Evolutionary conservation across 352 stramenopile species (phyloP), one percentile per base, ranked within the genome.

Genomic region (Globisporangium nagaii): DNA sequence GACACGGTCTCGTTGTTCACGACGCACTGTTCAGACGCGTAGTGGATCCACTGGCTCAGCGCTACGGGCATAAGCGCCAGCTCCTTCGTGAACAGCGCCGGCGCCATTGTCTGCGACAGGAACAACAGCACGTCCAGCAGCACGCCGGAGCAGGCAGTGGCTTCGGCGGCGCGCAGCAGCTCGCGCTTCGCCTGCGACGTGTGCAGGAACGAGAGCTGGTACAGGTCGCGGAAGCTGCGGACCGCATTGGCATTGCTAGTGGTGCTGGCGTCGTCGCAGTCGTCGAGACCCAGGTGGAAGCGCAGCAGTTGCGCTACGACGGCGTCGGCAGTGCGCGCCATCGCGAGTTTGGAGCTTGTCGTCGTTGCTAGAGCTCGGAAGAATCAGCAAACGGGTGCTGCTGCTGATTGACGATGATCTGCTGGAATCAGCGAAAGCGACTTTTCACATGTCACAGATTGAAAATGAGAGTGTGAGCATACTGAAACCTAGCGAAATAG

Each of bases 251-350:
- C 36, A 22, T 15, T 41, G 17, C 6, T 31, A 5, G 20, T 37
- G 19, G 45, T 32, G 9, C 6, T 22, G 5, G 31, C 11, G 20
- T 36, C 15, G 13, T 41, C 15, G n/a, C 59, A 58, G 35, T 71
- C 58, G 20, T 73, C 65, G 8, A 96, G 81, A 4, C 79, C 90
- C 19, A 93, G 66, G 22, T 87, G 94, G 63, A 96, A 75, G 82
- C 83, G 47, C 86, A 98, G 65, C 35, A 97, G 70, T 71, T 91
- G 60, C 68, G 74, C 60, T 32, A 81, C 65, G 40, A 71, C 57
- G 32, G 91, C 63, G 36, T 88, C 58, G 6, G 74, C 64, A 24
- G 44, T 53, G 28, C 8, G 17, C 11, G 37, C 37, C 45, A 53
- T 53, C 12, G 17, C n/a, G n/a, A n/a, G n/a, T n/a, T n/a, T n/a